A percentile compares a stretch with the other conserved stretches of the same genome.
phyloP scores from a whole-genome alignment of 2,329 filamentous ascomycete species.

The Ophiostoma tasmaniense region DNA sequence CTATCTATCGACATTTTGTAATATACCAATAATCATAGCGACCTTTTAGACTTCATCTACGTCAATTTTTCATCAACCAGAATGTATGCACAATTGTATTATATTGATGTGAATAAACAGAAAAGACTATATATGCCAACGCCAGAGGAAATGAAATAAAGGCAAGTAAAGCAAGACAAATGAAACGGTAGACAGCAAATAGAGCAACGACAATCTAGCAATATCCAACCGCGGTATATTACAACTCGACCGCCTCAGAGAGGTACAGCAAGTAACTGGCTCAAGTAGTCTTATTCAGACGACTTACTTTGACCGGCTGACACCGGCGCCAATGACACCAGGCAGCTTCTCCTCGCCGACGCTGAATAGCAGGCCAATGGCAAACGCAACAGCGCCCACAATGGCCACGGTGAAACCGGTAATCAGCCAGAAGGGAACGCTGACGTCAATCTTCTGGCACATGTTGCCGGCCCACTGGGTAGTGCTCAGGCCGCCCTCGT shows the following conservation, averaged over 20 bases:
- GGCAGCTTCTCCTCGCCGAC: slow-evolving; percentile 84
- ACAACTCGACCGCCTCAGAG: not conserved
- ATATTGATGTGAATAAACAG: not conserved
- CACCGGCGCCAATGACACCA: slow-evolving; percentile 91
- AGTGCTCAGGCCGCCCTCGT: slow-evolving; percentile 35
- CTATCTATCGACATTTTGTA: not conserved
- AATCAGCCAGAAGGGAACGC: slow-evolving; percentile 81
- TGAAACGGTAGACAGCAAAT: not conserved
- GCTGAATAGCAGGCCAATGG: slow-evolving; percentile 68
- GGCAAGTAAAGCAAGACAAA: not conserved
- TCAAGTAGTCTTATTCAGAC: not conserved
- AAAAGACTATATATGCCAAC: slow-evolving; percentile 7
- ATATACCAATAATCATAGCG: slow-evolving; percentile 2
- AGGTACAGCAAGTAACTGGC: not conserved
- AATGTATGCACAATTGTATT: slow-evolving; percentile 1
- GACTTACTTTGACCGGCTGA: slow-evolving; percentile 59
- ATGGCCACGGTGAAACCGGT: slow-evolving; percentile 64
- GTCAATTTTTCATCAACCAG: not conserved
- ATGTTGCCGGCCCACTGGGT: slow-evolving; percentile 74
- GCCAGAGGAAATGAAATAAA: not conserved
- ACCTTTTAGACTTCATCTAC: not conserved
- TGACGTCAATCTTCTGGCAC: slow-evolving; percentile 89
- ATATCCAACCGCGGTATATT: slow-evolving; percentile 6
- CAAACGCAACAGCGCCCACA: slow-evolving; percentile 58
- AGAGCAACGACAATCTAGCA: not conserved